These are phyloP conservation scores for Termitomyces sp. DNA, from an alignment of 768 basidiomycete genomes.

Conservation along the genomic window DNA sequence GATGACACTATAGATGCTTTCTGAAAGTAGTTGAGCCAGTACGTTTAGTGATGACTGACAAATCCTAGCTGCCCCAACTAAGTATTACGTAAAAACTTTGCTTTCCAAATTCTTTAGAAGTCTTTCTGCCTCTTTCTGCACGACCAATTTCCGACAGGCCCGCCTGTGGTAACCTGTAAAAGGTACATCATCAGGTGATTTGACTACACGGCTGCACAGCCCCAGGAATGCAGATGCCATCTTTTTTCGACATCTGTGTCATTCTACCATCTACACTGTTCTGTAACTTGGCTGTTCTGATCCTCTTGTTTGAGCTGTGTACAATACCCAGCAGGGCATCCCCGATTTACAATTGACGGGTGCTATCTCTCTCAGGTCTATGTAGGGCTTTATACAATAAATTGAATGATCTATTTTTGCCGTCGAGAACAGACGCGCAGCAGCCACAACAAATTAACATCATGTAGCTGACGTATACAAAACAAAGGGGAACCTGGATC, in stretches of 20 bases:
- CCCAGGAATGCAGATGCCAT: too few relatives aligned
- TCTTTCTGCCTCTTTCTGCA: too few relatives aligned
- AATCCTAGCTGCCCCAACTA: too few relatives aligned
- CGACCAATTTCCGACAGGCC: not conserved
- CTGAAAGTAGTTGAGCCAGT: conserved; percentile 7
- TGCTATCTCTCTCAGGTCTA: not conserved
- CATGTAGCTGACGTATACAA: not conserved
- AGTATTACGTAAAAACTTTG: too few relatives aligned
- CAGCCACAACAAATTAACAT: not conserved
- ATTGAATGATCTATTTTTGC: not conserved
- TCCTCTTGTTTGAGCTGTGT: not conserved
- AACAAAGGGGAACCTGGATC: not conserved
- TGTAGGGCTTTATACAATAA: not conserved
- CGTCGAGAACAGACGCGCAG: not conserved
- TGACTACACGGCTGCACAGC: too few relatives aligned
- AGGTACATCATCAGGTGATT: too few relatives aligned
- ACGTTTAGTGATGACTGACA: not conserved
- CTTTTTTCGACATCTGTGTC: not conserved
- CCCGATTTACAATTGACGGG: not conserved
- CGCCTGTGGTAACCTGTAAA: too few relatives aligned
- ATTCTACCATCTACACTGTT: not conserved
- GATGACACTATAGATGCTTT: not conserved
- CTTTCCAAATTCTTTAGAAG: too few relatives aligned
- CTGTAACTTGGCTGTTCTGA: not conserved
- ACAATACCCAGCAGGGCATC: too few relatives aligned